phyloP scores from a whole-genome alignment of 1,139 yeast species.

The Sugiyamaella pinicola region DNA sequence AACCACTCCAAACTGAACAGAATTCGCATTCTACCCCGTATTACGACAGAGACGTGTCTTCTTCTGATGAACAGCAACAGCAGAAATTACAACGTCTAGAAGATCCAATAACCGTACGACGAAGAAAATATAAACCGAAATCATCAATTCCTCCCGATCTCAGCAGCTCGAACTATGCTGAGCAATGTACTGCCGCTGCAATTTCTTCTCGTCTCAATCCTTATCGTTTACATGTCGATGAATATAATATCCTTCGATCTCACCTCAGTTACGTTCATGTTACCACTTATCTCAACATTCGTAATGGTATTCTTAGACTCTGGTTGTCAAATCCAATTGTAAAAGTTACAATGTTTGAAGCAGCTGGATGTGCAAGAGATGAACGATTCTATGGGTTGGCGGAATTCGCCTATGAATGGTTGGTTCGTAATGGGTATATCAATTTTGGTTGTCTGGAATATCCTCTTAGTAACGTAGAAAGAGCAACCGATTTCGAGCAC shows the following conservation, averaged over 20 bases:
- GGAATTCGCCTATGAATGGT: conserved; percentile 48
- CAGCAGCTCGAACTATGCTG: conserved; percentile 43
- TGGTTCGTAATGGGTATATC: conserved; percentile 48
- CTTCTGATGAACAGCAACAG: conserved; percentile 12
- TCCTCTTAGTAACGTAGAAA: conserved; percentile 24
- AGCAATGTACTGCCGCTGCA: conserved; percentile 48
- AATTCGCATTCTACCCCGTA: conserved; percentile 9
- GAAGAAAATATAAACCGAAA: conserved; percentile 42
- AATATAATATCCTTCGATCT: conserved; percentile 42
- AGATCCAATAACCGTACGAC: conserved; percentile 22
- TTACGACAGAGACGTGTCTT: conserved; percentile 15
- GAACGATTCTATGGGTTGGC: conserved; percentile 47
- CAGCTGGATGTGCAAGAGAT: conserved; percentile 49
- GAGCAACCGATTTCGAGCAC: conserved; percentile 15
- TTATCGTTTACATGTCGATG: conserved; percentile 42
- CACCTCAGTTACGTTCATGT: conserved; percentile 44
- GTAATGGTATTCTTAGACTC: conserved; percentile 48
- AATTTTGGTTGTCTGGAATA: conserved; percentile 48
- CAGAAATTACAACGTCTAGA: neutral
- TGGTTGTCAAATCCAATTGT: conserved; percentile 50
- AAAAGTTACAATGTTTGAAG: conserved; percentile 47
- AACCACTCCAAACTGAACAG: neutral
- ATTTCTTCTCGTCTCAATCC: conserved; percentile 47
- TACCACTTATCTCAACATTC: conserved; percentile 47
- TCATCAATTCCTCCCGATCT: conserved; percentile 47